A percentile compares a stretch with the other conserved stretches of the same genome.
These are phyloP conservation scores for Penicillium tannophilum DNA, from an alignment of 495 filamentous ascomycete species.

Conservation along the genomic window DNA sequence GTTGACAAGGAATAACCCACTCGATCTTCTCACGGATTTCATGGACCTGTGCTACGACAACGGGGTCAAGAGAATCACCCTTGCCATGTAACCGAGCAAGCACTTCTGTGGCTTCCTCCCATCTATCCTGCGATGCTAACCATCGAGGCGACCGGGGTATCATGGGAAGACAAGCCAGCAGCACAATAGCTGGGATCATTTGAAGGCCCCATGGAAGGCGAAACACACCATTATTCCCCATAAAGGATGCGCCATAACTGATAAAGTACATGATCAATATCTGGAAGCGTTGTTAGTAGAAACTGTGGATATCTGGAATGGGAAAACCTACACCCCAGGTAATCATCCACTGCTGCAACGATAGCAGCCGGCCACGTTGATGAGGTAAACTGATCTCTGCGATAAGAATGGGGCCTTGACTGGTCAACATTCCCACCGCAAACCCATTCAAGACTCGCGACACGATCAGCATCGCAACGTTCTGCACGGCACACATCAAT, in stretches of 20 bases:
- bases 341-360: slow-evolving; percentile 29
- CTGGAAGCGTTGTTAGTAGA: slow-evolving; percentile 2
- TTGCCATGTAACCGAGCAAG: slow-evolving; percentile 44
- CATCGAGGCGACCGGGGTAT: slow-evolving; percentile 67
- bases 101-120: slow-evolving; percentile 58
- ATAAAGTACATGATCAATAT: slow-evolving; percentile 30
- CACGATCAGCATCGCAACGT: slow-evolving; percentile 23
- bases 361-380: slow-evolving; percentile 22
- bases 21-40: slow-evolving; percentile 27
- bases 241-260: slow-evolving; percentile 22
- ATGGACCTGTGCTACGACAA: slow-evolving; percentile 17
- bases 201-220: slow-evolving; percentile 26
- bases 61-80: slow-evolving; percentile 16
- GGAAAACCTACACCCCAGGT: slow-evolving; percentile 22
- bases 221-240: slow-evolving; percentile 17
- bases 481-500: slow-evolving; percentile 26
- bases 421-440: slow-evolving; percentile 24
- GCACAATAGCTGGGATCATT: slow-evolving; percentile 53
- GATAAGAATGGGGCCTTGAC: slow-evolving; percentile 27
- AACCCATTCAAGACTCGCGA: slow-evolving; percentile 23
- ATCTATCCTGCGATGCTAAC: slow-evolving; percentile 60
- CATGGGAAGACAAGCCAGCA: slow-evolving; percentile 51
- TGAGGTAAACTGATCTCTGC: slow-evolving; percentile 27
- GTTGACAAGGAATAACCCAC: slow-evolving; percentile 3
- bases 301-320: background rate